Conservation (phyloP, 352 stramenopile genomes). For the Phytophthora pseudosyringae region DNA sequence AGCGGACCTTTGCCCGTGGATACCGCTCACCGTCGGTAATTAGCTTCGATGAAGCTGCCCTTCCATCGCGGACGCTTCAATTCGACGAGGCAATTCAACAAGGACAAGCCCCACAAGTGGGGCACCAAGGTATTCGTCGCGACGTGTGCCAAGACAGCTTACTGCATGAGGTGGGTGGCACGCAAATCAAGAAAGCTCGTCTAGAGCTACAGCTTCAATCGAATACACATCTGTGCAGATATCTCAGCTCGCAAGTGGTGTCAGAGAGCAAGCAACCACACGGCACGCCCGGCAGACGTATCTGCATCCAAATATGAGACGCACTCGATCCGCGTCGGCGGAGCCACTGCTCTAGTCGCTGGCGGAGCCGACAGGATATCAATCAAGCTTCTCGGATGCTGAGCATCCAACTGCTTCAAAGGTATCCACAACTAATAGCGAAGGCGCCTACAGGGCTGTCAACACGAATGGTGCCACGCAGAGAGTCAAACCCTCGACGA, state of each 20-base stretch:
- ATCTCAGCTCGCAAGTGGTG: constrained; percentile 4
- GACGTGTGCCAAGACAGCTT: no score
- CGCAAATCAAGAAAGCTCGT: constrained; percentile 7
- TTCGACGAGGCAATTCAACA: no score
- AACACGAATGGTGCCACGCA: constrained; percentile 18
- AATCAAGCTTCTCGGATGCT: constrained; percentile 23
- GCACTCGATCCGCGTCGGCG: constrained; percentile 28
- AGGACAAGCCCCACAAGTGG: no score
- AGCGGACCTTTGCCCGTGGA: no score
- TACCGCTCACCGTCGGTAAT: no score
- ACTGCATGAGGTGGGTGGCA: no score
- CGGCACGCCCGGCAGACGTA: neutral
- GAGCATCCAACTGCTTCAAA: constrained; percentile 23
- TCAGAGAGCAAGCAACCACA: constrained; percentile 5
- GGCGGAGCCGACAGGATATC: constrained; percentile 16
- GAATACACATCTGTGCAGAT: constrained; percentile 6
- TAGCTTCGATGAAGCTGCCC: no score
- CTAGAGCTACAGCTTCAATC: neutral
- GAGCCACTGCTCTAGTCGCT: constrained; percentile 12
- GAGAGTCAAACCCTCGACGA: constrained; percentile 5
- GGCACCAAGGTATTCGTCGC: no score
- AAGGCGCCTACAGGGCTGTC: constrained; percentile 10
- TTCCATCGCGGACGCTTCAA: no score
- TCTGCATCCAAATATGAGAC: constrained; percentile 3
- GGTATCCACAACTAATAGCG: constrained; percentile 19